Base-by-base conservation (phyloP, 495 filamentous ascomycete genomes). In the Baudoinia panamericana region DNA sequence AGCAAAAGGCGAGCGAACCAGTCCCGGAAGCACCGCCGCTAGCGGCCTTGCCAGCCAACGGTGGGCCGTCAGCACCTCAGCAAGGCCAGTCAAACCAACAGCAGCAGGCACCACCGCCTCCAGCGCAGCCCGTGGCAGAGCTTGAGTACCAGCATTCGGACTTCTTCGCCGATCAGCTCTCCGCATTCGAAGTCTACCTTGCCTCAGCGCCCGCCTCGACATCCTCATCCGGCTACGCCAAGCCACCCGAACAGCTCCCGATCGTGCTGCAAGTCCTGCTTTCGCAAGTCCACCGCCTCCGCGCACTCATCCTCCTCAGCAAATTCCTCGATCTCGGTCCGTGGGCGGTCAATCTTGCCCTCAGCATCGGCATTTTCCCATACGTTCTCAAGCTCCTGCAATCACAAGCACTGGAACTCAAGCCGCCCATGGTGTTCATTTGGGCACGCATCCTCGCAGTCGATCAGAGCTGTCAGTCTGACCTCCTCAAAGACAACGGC, bases 381-480 rank as follows among this genome's bases (percentile, higher is more conserved):
- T 99, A 99, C 50, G 90, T 99, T 5, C 67, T 96, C 13, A 96
- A 96, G 57, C 68, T 99, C 25, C 67, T 99, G 18, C 92, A 96
- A 54, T 96, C 92, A 6, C 86, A 88, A 32, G 90, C 90, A 0
- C 71, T 83, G 32, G 90, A 99, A 57, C 64, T 99, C 35, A 96
- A 96, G 54, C 87, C 90, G 0, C 87, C 95, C 19, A 95, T 99
- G 88, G 86, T 99, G 15, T 99, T 96, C 61, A 99, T 99, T 45
- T 99, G 90, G 90, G 85, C 92, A 9, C 73, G 90, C 36, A 87
- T 99, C 26, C 76, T 99, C 48, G 90, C 90, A 27, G 92, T 99
- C 15, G 90, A 96, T 50, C 74, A 86, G 43, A 81, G 80, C 8
- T 93, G 90, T 53, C 90, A 99, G 57, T 72, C 73, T 27, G 90